Evolutionary conservation across 2,329 filamentous ascomycete genomes (phyloP).

Genomic region (Thermothelomyces thermophilus): DNA sequence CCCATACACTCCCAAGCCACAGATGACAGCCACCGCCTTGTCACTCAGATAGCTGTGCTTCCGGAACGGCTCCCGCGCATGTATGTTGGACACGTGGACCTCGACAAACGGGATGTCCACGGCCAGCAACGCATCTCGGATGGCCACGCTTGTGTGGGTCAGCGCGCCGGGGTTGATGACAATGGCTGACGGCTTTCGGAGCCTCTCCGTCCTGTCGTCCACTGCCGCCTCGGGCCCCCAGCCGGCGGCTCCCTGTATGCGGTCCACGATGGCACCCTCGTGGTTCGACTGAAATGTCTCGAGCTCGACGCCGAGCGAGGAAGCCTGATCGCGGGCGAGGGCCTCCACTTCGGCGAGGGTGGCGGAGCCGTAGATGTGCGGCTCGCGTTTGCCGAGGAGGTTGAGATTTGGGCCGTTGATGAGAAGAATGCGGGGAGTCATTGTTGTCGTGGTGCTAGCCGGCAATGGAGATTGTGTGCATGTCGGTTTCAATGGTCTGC

Average conservation of each 20-base stretch:
- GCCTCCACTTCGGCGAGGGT: constrained; percentile 58
- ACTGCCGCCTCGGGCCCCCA: constrained; percentile 14
- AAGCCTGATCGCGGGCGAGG: constrained; percentile 43
- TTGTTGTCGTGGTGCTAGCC: constrained; percentile 22
- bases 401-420: constrained; percentile 83
- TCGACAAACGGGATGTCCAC: constrained; percentile 69
- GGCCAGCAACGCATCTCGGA: constrained; percentile 66
- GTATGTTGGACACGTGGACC: constrained; percentile 70
- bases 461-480: not conserved
- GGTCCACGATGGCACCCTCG: constrained; percentile 67
- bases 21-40: constrained; percentile 68
- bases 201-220: not conserved
- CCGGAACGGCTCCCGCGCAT: constrained; percentile 62
- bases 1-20: constrained; percentile 58
- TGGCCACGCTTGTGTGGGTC: constrained; percentile 69
- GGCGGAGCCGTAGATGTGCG: constrained; percentile 63
- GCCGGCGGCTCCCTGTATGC: constrained; percentile 60
- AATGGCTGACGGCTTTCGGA: constrained; percentile 49
- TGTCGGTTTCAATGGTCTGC: not conserved
- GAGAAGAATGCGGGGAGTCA: constrained; percentile 52
- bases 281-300: constrained; percentile 68
- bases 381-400: constrained; percentile 68
- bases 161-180: constrained; percentile 71
- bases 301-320: constrained; percentile 41
- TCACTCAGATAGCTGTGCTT: constrained; percentile 67